Evolutionary conservation across 495 filamentous ascomycete species (phyloP), one percentile per base, ranked within the genome.

Genomic region (Aspergillus baeticus): DNA sequence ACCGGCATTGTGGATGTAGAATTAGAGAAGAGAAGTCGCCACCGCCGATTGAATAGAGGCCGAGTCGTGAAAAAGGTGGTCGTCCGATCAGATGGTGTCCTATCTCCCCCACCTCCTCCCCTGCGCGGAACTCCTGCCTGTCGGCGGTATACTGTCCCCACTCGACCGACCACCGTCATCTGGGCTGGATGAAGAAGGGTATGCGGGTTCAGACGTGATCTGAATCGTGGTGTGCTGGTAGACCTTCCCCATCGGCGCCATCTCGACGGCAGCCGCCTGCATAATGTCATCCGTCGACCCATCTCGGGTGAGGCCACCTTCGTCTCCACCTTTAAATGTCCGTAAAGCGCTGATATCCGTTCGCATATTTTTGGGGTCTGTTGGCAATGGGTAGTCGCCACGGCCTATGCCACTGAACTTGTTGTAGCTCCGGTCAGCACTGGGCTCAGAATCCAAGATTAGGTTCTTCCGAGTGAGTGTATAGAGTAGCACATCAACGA

Each of bases 401-500:
- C 61, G 66, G 53, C 66, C 67, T 36, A 59, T 69, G 62, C 64
- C 71, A 60, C 68, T 70, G 13, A 72, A 70, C 10, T 66, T 67
- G 63, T 70, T 66, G 53, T 75, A 75, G 41, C 71, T 74, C 36
- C 59, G 66, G 45, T 73, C 66, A 14, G 66, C 23, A 51, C 72
- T 75, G 23, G 71, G 68, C 52, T 78, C 74, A 14, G 74, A 74
- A 39, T 77, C 68, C 53, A 75, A 64, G 58, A 81, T 72, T 22
- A 77, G 60, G 54, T 70, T 72, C 43, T 69, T 67, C 10, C 88
- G 78, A n/a, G 88, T 92, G 7, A 85, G 73, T 5, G 87, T 81
- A 69, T 90, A 93, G 2, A 92, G 72, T 13, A 88, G 60, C 11
- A 87, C 86, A 63, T 92, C 89, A 36, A 91, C 74, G 73, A 87